Evolutionary conservation across 1,284 basidiomycete genomes (phyloP).

Genomic region (Ustilago sp.): DNA sequence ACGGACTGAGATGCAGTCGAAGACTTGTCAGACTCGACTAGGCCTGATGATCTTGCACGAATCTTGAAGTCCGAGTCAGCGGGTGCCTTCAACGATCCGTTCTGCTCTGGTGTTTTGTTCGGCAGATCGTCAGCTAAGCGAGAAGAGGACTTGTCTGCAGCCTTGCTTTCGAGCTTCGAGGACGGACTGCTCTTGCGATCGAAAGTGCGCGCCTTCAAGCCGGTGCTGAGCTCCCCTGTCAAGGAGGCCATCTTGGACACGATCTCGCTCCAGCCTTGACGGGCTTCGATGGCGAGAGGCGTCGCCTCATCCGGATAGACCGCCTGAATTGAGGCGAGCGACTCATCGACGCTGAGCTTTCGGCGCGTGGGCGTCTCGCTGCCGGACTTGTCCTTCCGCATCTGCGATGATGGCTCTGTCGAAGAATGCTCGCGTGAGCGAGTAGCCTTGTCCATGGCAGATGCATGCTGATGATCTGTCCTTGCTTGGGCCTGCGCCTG

Average conservation of each 20-base stretch:
- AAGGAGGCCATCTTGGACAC: conserved; percentile 47
- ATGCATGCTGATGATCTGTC: too few species aligned
- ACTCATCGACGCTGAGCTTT: conserved; percentile 25
- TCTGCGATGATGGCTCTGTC: not conserved
- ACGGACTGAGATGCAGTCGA: conserved; percentile 29
- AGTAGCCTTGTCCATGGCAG: not conserved
- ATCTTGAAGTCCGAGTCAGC: conserved; percentile 30
- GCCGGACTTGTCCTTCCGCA: not conserved
- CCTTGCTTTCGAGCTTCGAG: not conserved
- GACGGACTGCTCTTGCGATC: conserved; percentile 16
- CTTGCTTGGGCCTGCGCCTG: not conserved
- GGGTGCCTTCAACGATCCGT: conserved; percentile 9
- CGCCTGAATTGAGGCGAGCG: conserved; percentile 27
- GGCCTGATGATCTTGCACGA: conserved; percentile 35
- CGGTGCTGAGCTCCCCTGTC: conserved; percentile 22
- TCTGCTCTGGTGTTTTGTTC: not conserved
- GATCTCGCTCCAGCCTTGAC: conserved; percentile 59
- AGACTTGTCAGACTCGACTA: conserved; percentile 34
- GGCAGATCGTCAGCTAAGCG: not conserved
- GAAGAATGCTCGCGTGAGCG: not conserved
- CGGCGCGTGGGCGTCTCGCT: conserved; percentile 11
- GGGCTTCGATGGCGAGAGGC: conserved; percentile 49
- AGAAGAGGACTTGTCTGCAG: not conserved
- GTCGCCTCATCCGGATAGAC: conserved; percentile 27
- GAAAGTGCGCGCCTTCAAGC: conserved; percentile 17